Conservation (phyloP, 192 early-diverging fungal species). For the Obelidium mucronatum region DNA sequence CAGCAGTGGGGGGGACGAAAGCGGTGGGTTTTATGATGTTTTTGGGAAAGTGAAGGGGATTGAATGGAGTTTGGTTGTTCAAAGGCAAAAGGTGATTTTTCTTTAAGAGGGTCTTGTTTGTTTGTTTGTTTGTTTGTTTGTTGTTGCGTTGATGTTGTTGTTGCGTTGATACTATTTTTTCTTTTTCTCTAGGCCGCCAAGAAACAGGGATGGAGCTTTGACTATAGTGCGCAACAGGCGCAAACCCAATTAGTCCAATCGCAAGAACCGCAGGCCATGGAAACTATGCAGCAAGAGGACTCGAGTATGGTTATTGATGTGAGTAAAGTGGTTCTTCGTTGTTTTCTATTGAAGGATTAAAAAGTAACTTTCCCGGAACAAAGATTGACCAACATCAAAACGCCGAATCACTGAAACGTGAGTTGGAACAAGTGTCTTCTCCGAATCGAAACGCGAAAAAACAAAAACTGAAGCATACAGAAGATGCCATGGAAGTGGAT, state of each 20-base stretch:
- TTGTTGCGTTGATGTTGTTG: no score
- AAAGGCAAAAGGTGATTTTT: neutral
- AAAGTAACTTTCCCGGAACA: no score
- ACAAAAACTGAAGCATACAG: neutral
- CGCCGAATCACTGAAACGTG: neutral
- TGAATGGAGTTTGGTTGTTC: neutral
- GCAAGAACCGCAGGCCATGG: neutral
- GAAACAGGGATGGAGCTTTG: neutral
- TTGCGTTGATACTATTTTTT: no score
- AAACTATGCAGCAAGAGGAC: neutral
- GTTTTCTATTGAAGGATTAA: no score
- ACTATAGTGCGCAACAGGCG: neutral
- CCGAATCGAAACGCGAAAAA: neutral
- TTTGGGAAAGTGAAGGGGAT: neutral
- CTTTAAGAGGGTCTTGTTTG: neutral
- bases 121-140: no score
- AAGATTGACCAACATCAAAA: no score
- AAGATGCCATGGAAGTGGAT: neutral
- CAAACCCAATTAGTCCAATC: no score
- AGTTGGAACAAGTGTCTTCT: neutral
- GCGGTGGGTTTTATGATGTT: slow-evolving; percentile 21
- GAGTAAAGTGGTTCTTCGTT: neutral
- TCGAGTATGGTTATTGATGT: neutral
- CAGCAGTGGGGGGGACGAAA: neutral
- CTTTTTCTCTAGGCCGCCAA: no score